Conservation (phyloP, 1,284 basidiomycete genomes). For the Ustilago trichophora region DNA sequence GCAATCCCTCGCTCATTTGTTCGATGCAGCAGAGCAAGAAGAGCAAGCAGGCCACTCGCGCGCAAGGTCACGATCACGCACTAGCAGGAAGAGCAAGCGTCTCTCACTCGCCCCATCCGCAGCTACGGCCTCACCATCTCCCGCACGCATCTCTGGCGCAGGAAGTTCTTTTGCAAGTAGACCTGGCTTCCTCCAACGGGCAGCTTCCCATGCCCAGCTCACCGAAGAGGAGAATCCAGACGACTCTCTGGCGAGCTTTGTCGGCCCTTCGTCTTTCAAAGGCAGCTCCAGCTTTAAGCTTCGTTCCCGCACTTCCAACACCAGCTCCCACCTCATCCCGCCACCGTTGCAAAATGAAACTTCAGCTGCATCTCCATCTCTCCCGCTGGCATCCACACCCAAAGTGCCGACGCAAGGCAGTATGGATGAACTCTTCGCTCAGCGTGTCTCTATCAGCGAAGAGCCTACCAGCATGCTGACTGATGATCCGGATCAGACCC, state of each 20-base stretch:
- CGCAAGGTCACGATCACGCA: slow-evolving; percentile 3
- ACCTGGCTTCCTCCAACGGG: background rate
- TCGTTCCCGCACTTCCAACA: slow-evolving; percentile 20
- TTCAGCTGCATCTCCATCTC: background rate
- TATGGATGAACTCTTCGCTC: slow-evolving; percentile 4
- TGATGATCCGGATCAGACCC: slow-evolving; percentile 49
- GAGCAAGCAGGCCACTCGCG: slow-evolving; percentile 1
- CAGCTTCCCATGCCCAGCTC: slow-evolving; percentile 1
- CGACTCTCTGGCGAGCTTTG: slow-evolving; percentile 32
- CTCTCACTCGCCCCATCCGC: slow-evolving; percentile 4
- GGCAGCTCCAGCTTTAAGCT: slow-evolving; percentile 37
- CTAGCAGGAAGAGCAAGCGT: slow-evolving; percentile 25
- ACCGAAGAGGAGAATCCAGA: slow-evolving; percentile 18
- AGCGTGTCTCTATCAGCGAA: slow-evolving; percentile 30
- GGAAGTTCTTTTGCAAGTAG: background rate
- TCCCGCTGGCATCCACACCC: background rate
- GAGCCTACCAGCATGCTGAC: slow-evolving; percentile 49
- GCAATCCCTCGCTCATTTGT: slow-evolving; percentile 54
- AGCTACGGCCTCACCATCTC: background rate
- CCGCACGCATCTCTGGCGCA: background rate
- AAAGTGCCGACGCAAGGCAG: background rate
- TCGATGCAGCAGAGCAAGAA: slow-evolving; percentile 25
- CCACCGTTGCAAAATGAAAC: background rate
- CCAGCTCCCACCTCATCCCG: background rate
- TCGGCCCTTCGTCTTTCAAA: slow-evolving; percentile 24